phyloP scores from a whole-genome alignment of 1,284 basidiomycete genomes.

The Austroboletus rostrupii region DNA sequence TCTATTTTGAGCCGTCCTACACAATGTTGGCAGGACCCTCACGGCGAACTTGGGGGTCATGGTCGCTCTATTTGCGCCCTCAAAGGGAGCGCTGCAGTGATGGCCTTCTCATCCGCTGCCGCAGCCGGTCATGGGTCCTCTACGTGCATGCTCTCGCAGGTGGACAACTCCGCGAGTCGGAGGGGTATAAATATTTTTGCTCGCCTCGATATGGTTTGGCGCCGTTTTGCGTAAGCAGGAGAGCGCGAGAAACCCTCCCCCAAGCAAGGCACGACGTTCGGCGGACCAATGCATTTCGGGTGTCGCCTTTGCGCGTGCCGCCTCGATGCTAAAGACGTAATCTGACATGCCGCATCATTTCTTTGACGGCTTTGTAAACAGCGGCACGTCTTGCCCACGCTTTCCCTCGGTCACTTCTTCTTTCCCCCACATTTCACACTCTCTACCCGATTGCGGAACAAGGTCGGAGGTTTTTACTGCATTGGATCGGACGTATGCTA shows the following conservation, averaged over 20 bases:
- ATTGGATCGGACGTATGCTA: background rate
- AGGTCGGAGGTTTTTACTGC: constrained; percentile 1
- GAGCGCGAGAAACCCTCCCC: constrained; percentile 1
- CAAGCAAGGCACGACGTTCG: constrained; percentile 4
- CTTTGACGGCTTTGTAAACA: constrained; percentile 4
- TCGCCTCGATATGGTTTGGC: constrained; percentile 12
- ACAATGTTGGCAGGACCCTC: constrained; percentile 1
- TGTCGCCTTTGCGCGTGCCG: constrained; percentile 5
- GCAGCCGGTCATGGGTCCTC: constrained; percentile 6
- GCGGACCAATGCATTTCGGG: constrained; percentile 13
- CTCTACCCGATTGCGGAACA: background rate
- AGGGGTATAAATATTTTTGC: constrained; percentile 4
- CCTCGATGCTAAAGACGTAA: constrained; percentile 22
- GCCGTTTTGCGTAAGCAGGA: constrained; percentile 10
- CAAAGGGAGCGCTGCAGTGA: constrained; percentile 1
- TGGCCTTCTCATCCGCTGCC: constrained; percentile 5
- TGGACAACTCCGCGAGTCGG: constrained; percentile 7
- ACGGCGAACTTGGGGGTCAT: constrained; percentile 7
- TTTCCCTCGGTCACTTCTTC: background rate
- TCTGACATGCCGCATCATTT: constrained; percentile 24
- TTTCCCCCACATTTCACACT: background rate
- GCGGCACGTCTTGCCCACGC: constrained; percentile 19
- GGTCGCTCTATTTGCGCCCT: constrained; percentile 17
- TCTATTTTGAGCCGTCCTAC: constrained; percentile 6
- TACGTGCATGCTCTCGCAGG: constrained; percentile 2